These are phyloP conservation scores for Tylopilus felleus DNA, from an alignment of 768 basidiomycete genomes.

Conservation along the genomic window DNA sequence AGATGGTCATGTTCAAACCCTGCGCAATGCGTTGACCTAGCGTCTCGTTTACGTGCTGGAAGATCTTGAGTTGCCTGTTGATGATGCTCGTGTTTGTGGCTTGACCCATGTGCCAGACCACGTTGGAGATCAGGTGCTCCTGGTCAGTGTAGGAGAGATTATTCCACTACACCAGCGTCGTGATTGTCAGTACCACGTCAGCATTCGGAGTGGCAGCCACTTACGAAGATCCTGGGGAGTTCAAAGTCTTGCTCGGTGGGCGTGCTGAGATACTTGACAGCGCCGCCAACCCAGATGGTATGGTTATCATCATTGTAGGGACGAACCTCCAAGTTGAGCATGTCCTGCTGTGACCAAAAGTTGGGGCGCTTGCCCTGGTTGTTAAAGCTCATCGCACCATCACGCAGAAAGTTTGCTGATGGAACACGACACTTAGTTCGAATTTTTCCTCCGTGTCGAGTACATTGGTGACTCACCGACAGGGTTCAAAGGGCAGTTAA, in stretches of 20 bases:
- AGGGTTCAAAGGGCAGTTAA: no score
- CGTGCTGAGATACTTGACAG: conserved; percentile 34
- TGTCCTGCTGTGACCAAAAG: no score
- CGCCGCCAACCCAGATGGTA: conserved; percentile 39
- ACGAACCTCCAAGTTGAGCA: no score
- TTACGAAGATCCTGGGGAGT: conserved; percentile 34
- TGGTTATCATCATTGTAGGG: conserved; percentile 38
- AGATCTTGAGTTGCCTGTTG: conserved; percentile 33
- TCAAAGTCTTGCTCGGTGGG: conserved; percentile 40
- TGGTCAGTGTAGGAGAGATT: conserved; percentile 34
- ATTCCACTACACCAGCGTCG: conserved; percentile 25
- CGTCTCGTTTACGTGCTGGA: conserved; percentile 36
- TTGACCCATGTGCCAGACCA: conserved; percentile 37
- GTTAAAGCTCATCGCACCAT: no score
- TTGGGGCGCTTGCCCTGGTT: no score
- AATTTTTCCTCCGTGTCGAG: no score
- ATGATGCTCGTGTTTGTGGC: conserved; percentile 28
- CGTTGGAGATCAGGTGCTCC: conserved; percentile 36
- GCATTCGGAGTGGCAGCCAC: neutral
- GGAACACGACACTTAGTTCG: no score
- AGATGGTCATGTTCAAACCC: conserved; percentile 26
- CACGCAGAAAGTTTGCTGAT: no score
- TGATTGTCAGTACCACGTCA: neutral
- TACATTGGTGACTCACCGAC: no score
- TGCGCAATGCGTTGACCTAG: conserved; percentile 36